Evolutionary conservation across 768 basidiomycete genomes (phyloP).

Genomic region (Heimioporus sp.): DNA sequence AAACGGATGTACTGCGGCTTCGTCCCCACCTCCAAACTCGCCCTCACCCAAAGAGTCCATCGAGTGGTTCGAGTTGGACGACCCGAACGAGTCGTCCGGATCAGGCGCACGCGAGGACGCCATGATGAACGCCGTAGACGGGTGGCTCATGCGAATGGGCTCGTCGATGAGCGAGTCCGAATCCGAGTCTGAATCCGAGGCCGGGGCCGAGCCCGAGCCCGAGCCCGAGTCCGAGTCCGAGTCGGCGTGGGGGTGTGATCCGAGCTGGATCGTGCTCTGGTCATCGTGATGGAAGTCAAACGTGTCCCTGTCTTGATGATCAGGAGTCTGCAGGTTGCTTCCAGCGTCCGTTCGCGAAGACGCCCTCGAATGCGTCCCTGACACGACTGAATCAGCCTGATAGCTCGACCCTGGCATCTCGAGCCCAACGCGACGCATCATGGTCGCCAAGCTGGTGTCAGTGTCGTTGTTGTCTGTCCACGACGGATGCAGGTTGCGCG

Average conservation of each 20-base stretch:
- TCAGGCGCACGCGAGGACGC: constrained; percentile 39
- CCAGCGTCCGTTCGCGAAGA: constrained; percentile 7
- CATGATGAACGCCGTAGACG: constrained; percentile 72
- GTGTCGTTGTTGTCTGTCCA: constrained; percentile 44
- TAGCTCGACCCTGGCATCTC: constrained; percentile 36
- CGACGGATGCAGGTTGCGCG: constrained; percentile 36
- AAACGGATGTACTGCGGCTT: constrained; percentile 58
- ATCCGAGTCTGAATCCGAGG: constrained; percentile 46
- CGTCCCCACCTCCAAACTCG: constrained; percentile 33
- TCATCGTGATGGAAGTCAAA: constrained; percentile 23
- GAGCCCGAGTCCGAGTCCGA: constrained; percentile 20
- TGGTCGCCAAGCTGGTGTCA: constrained; percentile 63
- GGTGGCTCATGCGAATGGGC: constrained; percentile 57
- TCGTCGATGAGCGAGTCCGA: constrained; percentile 58
- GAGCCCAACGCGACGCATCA: constrained; percentile 63
- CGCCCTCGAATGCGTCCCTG: constrained; percentile 7
- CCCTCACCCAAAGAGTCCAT: constrained; percentile 55
- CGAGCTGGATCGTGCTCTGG: constrained; percentile 14
- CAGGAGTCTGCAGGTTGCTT: constrained; percentile 19
- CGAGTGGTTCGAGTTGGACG: constrained; percentile 59
- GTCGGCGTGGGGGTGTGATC: constrained; percentile 6
- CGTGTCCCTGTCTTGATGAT: constrained; percentile 21
- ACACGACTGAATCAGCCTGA: constrained; percentile 12
- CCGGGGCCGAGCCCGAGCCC: constrained; percentile 15
- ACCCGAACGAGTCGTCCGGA: constrained; percentile 36